Conservation (phyloP, 176 grass and related monocot species). For the sorghum (Sorghum bicolor) region Sorghum_bicolor_NCBIv3 NC_012873.2:59148001-59148500, state of each 20-base stretch:
- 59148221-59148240: slow-evolving; percentile 76
- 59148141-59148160: slow-evolving; percentile 31
- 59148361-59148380: slow-evolving; percentile 72
- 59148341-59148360: slow-evolving; percentile 94
- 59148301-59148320: background rate
- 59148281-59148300: background rate
- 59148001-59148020: slow-evolving; percentile 64
- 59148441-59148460: slow-evolving; percentile 21
- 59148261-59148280: background rate
- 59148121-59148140: background rate
- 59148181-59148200: slow-evolving; percentile 67
- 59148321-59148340: slow-evolving; percentile 78
- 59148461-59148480: slow-evolving; percentile 52
- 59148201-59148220: slow-evolving; percentile 54
- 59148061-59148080: slow-evolving; percentile 75
- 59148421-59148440: background rate
- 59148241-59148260: background rate
- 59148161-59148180: slow-evolving; percentile 80
- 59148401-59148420: background rate
- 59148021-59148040: slow-evolving; percentile 83
- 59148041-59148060: slow-evolving; percentile 94
- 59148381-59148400: slow-evolving; percentile 62
- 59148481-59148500: slow-evolving; percentile 68
- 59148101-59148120: background rate
- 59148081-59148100: slow-evolving; percentile 11